Base-by-base conservation (phyloP, 495 filamentous ascomycete species). In the Tuber indicum region DNA sequence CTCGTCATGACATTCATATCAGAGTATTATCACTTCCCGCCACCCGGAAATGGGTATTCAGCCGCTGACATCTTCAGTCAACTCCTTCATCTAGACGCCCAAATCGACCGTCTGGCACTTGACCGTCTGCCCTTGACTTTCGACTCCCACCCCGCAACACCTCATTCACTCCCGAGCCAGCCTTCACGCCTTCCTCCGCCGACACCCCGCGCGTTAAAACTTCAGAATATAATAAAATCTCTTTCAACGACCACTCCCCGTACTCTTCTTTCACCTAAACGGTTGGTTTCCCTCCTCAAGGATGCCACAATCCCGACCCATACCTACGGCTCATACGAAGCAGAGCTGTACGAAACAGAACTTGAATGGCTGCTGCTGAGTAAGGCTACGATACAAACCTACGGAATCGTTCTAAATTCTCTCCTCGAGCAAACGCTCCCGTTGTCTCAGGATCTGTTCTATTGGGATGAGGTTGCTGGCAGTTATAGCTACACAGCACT, bases 301-400 rank as follows among this genome's bases (percentile, higher is more conserved):
- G 86, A 91, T 75, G 90, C 91, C 4, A 86, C 85, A 62, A 82
- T 88, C 43, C 81, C 41, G 21, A 44, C 72, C 71, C 85, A 84
- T 69, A 83, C 80, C 32, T 79, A 75, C 49, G 72, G 77, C 77
- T 71, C 79, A 82, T 82, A 77, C 77, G 71, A 74, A 76, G 69
- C 62, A 74, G 75, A 83, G 52, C 82, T 86, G 36, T 90, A 91
- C 82, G 90, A 92, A 81, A 85, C 87, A 45, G 92, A 98, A 76
- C 86, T 97, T 75, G 90, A 96, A 84, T 98, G 96, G 96, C 84
- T 97, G 41, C 85, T 97, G 39, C 88, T 93, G 14, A 91, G 90
- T 81, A 99, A 98, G 84, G 94, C 94, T 3, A 91, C 94, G 0
- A 88, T 92, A 41, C 94, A 97, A 82, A 90, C 90, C 0, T 94